Conservation (phyloP, 306 rosid genomes). For the Begonia loranthoides region DNA sequence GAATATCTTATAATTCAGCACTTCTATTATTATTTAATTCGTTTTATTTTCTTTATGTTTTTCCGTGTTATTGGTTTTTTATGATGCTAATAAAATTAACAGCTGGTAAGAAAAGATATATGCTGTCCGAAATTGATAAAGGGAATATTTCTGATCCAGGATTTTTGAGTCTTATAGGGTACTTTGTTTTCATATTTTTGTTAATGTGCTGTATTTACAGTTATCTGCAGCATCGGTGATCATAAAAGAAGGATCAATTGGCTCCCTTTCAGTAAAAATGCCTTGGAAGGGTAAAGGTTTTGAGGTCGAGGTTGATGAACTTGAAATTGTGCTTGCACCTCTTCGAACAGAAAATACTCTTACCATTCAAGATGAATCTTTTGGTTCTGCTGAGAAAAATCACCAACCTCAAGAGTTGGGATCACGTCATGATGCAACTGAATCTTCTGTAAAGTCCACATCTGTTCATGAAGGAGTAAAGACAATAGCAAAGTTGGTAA, state of each 20-base stretch:
- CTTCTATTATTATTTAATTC: no score
- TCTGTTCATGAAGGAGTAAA: slow-evolving; percentile 86
- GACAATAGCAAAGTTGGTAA: slow-evolving; percentile 82
- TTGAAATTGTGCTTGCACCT: slow-evolving; percentile 74
- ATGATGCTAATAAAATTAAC: no score
- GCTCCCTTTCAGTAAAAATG: slow-evolving; percentile 57
- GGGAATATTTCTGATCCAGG: no score
- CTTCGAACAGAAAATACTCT: slow-evolving; percentile 14
- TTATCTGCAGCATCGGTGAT: slow-evolving; percentile 35
- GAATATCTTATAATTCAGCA: no score
- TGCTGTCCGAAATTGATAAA: no score
- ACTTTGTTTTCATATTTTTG: neutral
- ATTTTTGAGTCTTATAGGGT: no score
- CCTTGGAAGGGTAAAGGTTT: slow-evolving; percentile 87
- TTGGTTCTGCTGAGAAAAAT: slow-evolving; percentile 20
- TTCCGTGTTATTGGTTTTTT: no score
- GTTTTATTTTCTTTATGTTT: no score
- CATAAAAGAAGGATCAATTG: slow-evolving; percentile 87
- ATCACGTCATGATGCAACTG: slow-evolving; percentile 23
- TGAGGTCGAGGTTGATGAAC: slow-evolving; percentile 73
- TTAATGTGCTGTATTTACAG: slow-evolving; percentile 15
- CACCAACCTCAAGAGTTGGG: slow-evolving; percentile 13
- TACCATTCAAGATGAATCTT: slow-evolving; percentile 27
- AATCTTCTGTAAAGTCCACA: slow-evolving; percentile 36
- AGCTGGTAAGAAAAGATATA: no score